phyloP scores from a whole-genome alignment of 129 eudicot genomes.

The Silybum marianum region DNA sequence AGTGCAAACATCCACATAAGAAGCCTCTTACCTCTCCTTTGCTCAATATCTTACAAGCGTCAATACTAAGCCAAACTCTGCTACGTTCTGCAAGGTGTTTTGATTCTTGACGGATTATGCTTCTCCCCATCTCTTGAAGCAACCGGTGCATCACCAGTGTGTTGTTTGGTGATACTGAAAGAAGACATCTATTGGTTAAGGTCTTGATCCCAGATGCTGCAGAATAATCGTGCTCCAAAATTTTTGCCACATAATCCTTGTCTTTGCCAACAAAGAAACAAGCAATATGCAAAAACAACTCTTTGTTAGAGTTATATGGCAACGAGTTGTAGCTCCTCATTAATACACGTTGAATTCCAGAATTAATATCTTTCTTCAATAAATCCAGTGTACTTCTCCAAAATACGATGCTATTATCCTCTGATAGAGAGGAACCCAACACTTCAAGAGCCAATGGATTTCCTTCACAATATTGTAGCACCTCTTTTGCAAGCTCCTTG shows the following conservation, averaged over 20 bases:
- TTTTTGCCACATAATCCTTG: constrained; percentile 13
- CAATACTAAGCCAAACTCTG: constrained; percentile 8
- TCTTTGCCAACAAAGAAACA: constrained; percentile 42
- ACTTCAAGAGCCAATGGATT: constrained; percentile 32
- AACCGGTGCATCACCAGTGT: constrained; percentile 26
- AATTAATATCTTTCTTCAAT: constrained; percentile 5
- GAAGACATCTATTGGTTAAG: constrained; percentile 25
- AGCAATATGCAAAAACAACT: constrained; percentile 43
- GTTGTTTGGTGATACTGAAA: background rate
- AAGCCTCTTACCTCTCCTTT: constrained; percentile 26
- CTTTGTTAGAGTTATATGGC: constrained; percentile 1
- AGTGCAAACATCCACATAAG: background rate
- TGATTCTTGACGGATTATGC: constrained; percentile 26
- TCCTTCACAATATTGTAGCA: constrained; percentile 23
- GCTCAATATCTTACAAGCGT: constrained; percentile 18
- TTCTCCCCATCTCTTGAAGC: constrained; percentile 31
- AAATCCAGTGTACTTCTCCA: constrained; percentile 5
- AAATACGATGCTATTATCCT: background rate
- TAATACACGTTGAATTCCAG: constrained; percentile 1
- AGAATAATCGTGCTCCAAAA: constrained; percentile 24
- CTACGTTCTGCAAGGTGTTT: constrained; percentile 18
- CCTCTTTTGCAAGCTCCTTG: background rate
- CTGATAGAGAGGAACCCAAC: constrained; percentile 22
- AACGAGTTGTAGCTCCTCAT: constrained; percentile 2
- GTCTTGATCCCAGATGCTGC: constrained; percentile 26